Evolutionary conservation across 2,329 filamentous ascomycete species (phyloP).

Genomic region (Nemania sp.): DNA sequence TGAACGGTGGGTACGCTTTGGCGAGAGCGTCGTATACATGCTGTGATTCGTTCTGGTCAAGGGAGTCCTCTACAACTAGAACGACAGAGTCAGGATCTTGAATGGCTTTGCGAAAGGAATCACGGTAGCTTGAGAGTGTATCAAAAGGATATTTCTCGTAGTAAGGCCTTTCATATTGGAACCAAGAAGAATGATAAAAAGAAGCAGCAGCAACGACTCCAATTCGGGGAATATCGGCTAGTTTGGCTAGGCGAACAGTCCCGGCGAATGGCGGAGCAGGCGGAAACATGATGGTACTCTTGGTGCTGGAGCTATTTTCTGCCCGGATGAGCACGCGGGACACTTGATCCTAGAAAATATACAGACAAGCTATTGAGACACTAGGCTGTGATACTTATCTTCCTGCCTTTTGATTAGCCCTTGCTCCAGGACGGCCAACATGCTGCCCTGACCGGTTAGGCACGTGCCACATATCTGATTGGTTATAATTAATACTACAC

Average conservation of each 20-base stretch:
- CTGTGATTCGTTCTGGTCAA: neutral
- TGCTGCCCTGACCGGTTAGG: too few species aligned
- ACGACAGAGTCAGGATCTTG: neutral
- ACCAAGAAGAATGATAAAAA: neutral
- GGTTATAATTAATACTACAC: too few species aligned
- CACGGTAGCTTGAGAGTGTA: constrained; percentile 2
- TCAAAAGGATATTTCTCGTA: neutral
- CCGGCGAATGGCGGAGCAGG: neutral
- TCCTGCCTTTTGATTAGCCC: neutral
- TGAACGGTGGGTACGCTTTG: neutral
- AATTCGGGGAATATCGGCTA: neutral
- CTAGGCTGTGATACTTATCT: neutral
- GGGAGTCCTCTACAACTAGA: neutral
- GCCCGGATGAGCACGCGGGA: neutral
- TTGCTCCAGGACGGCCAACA: neutral
- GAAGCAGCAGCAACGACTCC: constrained; percentile 1
- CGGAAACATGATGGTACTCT: neutral
- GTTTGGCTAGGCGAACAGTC: neutral
- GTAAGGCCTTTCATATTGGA: neutral
- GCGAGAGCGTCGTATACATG: neutral
- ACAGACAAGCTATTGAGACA: neutral
- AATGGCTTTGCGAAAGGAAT: neutral
- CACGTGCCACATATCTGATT: too few species aligned
- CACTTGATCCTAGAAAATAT: neutral
- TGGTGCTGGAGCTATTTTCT: neutral